A percentile compares a stretch with the other conserved stretches of the same genome.
Conservation (phyloP, 345 rosid species). For the Carallia pectinifolia region DNA sequence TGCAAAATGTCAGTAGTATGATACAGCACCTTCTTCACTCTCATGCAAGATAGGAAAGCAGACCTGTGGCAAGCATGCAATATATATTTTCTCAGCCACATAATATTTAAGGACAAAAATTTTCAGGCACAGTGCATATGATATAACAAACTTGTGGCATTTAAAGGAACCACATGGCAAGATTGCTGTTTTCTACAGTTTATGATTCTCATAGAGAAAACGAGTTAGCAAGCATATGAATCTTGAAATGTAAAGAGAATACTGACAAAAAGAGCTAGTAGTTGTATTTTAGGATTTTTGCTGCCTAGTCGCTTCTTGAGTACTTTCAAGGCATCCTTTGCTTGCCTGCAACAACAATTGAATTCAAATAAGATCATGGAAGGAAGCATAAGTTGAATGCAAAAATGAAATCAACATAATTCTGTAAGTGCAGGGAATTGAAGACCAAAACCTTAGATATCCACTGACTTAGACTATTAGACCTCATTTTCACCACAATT, state of each 20-base stretch:
- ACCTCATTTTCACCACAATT: neutral
- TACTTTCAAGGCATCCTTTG: constrained; percentile 83
- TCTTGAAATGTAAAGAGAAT: constrained; percentile 7
- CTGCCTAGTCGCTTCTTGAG: constrained; percentile 86
- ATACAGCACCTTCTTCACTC: constrained; percentile 7
- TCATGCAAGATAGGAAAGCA: neutral
- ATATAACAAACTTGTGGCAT: too few relatives aligned
- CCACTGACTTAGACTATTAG: neutral
- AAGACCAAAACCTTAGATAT: neutral
- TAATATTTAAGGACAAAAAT: too few relatives aligned
- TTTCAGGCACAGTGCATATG: too few relatives aligned
- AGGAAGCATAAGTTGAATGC: neutral
- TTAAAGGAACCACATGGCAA: neutral
- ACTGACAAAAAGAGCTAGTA: constrained; percentile 86
- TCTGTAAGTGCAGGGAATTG: neutral
- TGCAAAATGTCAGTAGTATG: neutral
- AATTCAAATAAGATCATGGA: constrained; percentile 3
- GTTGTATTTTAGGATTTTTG: constrained; percentile 87
- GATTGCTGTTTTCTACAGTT: neutral
- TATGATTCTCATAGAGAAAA: neutral
- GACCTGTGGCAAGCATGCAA: too few relatives aligned
- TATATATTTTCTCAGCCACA: too few relatives aligned
- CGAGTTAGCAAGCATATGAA: constrained; percentile 4
- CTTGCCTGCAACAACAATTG: constrained; percentile 56
- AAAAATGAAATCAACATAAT: neutral